Conservation (phyloP, 192 early-diverging fungal species). For the Rhizophagus sp. region DNA sequence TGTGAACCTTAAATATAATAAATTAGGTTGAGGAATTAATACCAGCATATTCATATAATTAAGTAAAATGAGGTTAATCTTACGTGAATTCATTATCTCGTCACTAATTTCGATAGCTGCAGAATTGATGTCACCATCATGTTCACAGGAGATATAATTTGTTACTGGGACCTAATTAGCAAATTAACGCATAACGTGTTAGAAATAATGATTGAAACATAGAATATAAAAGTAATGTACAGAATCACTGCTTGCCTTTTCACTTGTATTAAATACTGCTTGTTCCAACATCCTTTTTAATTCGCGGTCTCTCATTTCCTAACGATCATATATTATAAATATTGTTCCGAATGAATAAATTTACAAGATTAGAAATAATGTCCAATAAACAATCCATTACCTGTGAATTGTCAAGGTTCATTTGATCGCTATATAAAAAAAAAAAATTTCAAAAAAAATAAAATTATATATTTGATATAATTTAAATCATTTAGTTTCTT, state of each 20-base stretch:
- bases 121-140: constrained; percentile 21
- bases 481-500: background rate
- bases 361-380: background rate
- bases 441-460: too few relatives aligned
- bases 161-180: constrained; percentile 22
- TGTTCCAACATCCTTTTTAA: constrained; percentile 28
- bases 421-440: constrained; percentile 14
- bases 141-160: constrained; percentile 12
- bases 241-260: background rate
- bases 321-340: background rate
- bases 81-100: constrained; percentile 34
- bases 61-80: background rate
- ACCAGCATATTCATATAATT: background rate
- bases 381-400: background rate
- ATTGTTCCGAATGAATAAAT: background rate
- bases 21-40: background rate
- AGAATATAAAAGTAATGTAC: background rate
- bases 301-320: constrained; percentile 5
- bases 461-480: too few relatives aligned
- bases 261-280: constrained; percentile 18
- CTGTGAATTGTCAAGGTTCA: constrained; percentile 7
- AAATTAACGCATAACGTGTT: background rate
- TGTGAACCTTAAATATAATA: constrained; percentile 21
- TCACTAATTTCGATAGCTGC: constrained; percentile 27
- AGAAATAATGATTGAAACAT: background rate